A percentile compares a stretch with the other conserved stretches of the same genome.
phyloP scores from a whole-genome alignment of 805 yeast species.

The Blastobotrys peoriensis region DNA sequence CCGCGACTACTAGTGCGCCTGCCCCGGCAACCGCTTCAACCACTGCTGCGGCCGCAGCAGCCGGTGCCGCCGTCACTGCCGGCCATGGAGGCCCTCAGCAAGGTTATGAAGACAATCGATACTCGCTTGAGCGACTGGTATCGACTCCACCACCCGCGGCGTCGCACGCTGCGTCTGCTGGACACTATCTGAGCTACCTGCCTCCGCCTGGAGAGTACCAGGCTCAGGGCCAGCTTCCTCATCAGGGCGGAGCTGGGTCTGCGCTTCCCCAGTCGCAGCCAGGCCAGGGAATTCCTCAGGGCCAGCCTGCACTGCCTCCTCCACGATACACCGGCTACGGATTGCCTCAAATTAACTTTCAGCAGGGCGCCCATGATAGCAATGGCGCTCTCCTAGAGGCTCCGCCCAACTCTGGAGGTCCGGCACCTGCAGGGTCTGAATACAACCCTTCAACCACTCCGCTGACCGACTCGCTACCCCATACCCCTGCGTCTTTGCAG shows the following conservation, averaged over 20 bases:
- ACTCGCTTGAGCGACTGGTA: neutral
- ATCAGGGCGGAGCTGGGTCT: neutral
- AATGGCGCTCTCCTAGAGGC: neutral
- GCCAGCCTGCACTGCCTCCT: neutral
- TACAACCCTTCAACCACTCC: slow-evolving; percentile 17
- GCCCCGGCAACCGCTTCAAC: slow-evolving; percentile 7
- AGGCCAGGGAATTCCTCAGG: neutral
- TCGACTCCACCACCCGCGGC: neutral
- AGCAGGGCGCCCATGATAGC: neutral
- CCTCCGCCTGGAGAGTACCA: neutral
- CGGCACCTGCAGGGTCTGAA: slow-evolving; percentile 14
- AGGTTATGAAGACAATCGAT: neutral
- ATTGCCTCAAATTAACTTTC: slow-evolving; percentile 15
- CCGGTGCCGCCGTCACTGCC: neutral
- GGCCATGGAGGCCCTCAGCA: neutral
- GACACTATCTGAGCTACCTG: neutral
- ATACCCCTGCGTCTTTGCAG: slow-evolving; percentile 13
- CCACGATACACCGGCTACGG: neutral
- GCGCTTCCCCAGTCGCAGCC: neutral
- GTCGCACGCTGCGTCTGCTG: neutral
- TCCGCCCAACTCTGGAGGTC: neutral
- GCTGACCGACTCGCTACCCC: slow-evolving; percentile 18
- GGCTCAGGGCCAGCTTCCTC: neutral
- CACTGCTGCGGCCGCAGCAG: slow-evolving; percentile 14
- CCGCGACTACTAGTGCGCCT: slow-evolving; percentile 2